These are phyloP conservation scores for Quercus lobata DNA, from an alignment of 331 rosid species.

Conservation along the genomic window DNA sequence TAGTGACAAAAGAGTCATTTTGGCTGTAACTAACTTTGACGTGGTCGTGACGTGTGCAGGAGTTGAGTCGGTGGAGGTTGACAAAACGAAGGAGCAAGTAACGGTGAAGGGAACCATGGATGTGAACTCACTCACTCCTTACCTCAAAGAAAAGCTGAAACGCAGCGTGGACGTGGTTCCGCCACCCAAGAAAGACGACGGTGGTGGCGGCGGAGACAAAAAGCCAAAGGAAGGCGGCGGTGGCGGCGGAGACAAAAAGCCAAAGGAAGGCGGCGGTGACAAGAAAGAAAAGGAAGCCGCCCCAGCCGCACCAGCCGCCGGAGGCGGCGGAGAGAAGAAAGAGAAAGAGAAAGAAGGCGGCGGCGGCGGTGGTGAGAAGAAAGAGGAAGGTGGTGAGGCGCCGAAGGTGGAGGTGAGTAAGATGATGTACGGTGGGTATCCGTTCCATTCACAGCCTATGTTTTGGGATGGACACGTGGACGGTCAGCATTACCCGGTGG, in stretches of 20 bases:
- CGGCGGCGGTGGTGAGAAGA: not conserved
- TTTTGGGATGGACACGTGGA: slow-evolving; percentile 42
- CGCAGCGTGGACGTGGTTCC: slow-evolving; percentile 63
- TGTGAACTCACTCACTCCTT: slow-evolving; percentile 39
- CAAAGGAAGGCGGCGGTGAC: slow-evolving; percentile 11
- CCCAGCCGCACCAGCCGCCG: not conserved
- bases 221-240: slow-evolving; percentile 21
- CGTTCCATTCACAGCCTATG: slow-evolving; percentile 19
- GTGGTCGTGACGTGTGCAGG: slow-evolving; percentile 37
- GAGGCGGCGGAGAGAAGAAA: not conserved
- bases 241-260: slow-evolving; percentile 8
- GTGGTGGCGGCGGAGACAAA: slow-evolving; percentile 1
- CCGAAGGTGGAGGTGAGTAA: slow-evolving; percentile 48
- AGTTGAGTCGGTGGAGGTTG: slow-evolving; percentile 49
- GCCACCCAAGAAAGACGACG: slow-evolving; percentile 46
- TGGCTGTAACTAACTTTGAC: not conserved
- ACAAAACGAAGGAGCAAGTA: slow-evolving; percentile 57
- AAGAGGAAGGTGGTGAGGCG: not conserved
- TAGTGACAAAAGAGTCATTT: not conserved
- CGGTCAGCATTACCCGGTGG: slow-evolving; percentile 43
- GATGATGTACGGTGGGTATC: slow-evolving; percentile 57
- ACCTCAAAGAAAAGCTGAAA: slow-evolving; percentile 45
- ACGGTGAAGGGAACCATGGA: slow-evolving; percentile 67
- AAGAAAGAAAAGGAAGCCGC: slow-evolving; percentile 1
- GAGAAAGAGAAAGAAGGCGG: slow-evolving; percentile 3